phyloP scores from a whole-genome alignment of 495 filamentous ascomycete species.

The Neurospora pannonica region DNA sequence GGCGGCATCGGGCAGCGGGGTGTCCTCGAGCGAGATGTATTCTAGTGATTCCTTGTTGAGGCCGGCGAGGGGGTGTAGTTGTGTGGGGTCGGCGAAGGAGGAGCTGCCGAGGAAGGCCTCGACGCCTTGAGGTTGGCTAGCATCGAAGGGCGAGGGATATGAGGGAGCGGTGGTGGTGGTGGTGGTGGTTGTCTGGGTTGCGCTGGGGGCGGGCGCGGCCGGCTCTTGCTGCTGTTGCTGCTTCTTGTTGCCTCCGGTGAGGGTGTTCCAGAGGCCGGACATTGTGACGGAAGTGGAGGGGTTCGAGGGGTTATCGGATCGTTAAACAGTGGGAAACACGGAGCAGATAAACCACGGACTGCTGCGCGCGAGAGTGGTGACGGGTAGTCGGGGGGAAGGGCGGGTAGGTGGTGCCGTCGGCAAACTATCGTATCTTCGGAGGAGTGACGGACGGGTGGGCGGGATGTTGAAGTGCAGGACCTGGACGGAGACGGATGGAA shows the following conservation, averaged over 20 bases:
- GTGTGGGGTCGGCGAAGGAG: conserved; percentile 68
- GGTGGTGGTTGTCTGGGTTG: conserved; percentile 19
- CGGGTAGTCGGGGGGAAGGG: neutral
- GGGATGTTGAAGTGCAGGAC: neutral
- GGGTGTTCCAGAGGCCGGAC: conserved; percentile 72
- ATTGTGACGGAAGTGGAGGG: conserved; percentile 29
- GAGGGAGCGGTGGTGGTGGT: conserved; percentile 37
- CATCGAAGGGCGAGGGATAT: conserved; percentile 54
- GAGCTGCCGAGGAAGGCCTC: conserved; percentile 68
- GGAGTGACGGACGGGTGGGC: conserved; percentile 2
- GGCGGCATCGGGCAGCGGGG: conserved; percentile 77
- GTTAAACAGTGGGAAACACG: neutral
- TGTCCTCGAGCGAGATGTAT: conserved; percentile 89
- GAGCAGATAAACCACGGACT: neutral
- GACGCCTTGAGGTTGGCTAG: conserved; percentile 62
- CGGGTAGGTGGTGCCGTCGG: conserved; percentile 2
- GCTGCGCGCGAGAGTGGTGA: neutral
- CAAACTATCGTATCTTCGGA: conserved; percentile 1
- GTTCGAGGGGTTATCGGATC: neutral
- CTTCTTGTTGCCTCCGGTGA: conserved; percentile 62
- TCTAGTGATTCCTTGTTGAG: conserved; percentile 86
- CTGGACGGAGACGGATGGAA: neutral
- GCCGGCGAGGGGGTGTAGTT: conserved; percentile 88
- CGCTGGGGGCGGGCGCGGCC: conserved; percentile 14
- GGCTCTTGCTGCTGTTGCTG: conserved; percentile 7